These are phyloP conservation scores for Rhizoclosmatium globosum DNA, from an alignment of 192 early-diverging fungal species.

Conservation along the genomic window DNA sequence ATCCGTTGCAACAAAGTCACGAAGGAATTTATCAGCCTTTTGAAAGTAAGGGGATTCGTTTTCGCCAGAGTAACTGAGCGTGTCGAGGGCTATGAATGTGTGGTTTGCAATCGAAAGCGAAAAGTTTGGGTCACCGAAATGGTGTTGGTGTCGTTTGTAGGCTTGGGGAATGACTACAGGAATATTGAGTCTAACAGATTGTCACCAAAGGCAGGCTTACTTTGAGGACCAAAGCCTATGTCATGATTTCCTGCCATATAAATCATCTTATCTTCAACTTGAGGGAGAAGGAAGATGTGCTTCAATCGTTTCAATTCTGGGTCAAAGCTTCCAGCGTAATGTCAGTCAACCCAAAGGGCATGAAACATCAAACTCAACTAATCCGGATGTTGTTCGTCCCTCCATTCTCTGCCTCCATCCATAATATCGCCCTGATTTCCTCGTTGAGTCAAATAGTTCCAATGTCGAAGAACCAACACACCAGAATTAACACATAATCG, in stretches of 20 bases:
- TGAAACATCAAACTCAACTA: neutral
- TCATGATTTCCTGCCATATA: slow-evolving; percentile 94
- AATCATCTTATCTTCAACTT: slow-evolving; percentile 49
- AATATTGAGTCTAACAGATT: neutral
- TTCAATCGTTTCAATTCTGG: slow-evolving; percentile 63
- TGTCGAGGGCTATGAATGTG: slow-evolving; percentile 77
- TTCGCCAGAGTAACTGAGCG: slow-evolving; percentile 70
- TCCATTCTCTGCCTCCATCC: slow-evolving; percentile 64
- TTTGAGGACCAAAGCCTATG: slow-evolving; percentile 70
- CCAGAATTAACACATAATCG: slow-evolving; percentile 70
- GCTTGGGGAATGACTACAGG: slow-evolving; percentile 49
- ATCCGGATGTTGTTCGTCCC: neutral
- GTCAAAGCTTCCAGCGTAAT: slow-evolving; percentile 49
- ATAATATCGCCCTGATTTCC: slow-evolving; percentile 80
- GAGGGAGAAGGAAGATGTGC: slow-evolving; percentile 57
- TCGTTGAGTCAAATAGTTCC: neutral
- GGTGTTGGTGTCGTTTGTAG: slow-evolving; percentile 44
- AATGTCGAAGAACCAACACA: neutral
- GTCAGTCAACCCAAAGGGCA: neutral
- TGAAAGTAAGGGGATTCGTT: slow-evolving; percentile 47
- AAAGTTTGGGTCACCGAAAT: slow-evolving; percentile 53
- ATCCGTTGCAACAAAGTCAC: slow-evolving; percentile 38
- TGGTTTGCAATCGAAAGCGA: slow-evolving; percentile 56
- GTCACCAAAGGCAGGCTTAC: neutral
- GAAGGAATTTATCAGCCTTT: slow-evolving; percentile 61